Percentiles rank a stretch among this genome's conserved stretches.
Evolutionary conservation across 169 alveolate species (phyloP).

Genomic region (Plasmodium gonderi): DNA sequence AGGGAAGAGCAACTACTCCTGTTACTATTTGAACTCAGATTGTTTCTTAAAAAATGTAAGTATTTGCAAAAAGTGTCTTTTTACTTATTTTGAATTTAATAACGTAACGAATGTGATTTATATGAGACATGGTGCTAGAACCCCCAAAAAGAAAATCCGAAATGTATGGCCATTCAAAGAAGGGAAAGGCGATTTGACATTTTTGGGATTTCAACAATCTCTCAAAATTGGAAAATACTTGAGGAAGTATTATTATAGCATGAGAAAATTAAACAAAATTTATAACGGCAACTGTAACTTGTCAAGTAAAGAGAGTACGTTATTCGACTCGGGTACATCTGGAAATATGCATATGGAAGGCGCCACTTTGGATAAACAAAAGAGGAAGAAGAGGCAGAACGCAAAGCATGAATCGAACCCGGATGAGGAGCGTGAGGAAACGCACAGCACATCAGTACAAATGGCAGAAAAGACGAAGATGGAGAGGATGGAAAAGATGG

Average conservation of each 20-base stretch:
- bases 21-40: constrained; percentile 11
- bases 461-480: no score
- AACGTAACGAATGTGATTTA: constrained; percentile 27
- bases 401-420: no score
- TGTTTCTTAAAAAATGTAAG: constrained; percentile 23
- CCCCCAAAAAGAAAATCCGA: constrained; percentile 51
- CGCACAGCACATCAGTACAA: no score
- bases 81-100: constrained; percentile 23
- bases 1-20: not conserved
- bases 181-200: constrained; percentile 59
- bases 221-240: constrained; percentile 46
- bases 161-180: constrained; percentile 62
- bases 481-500: not conserved
- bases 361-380: no score
- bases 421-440: no score
- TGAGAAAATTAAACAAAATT: constrained; percentile 8
- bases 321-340: not conserved
- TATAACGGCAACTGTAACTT: not conserved
- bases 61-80: constrained; percentile 48
- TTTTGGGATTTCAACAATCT: constrained; percentile 63
- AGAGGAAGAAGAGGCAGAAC: no score
- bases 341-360: no score
- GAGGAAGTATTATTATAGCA: constrained; percentile 38
- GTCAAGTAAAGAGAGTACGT: not conserved
- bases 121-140: constrained; percentile 74